These are phyloP conservation scores for Malbranchea zuffiana DNA, from an alignment of 2,329 filamentous ascomycete species.

Conservation along the genomic window DNA sequence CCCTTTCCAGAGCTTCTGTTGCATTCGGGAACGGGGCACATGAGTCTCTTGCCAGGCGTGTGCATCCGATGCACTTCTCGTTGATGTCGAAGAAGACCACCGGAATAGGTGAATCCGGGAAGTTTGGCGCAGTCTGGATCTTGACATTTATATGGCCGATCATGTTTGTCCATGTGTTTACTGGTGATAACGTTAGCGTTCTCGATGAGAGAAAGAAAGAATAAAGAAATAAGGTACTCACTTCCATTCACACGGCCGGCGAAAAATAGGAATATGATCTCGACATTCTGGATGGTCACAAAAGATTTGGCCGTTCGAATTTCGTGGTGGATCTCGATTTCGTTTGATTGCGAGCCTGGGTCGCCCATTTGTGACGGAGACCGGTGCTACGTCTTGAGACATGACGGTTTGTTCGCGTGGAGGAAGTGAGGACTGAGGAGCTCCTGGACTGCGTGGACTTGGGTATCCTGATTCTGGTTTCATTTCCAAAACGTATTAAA, in stretches of 20 bases:
- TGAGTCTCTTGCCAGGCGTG: conserved; percentile 76
- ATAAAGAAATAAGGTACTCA: conserved; percentile 42
- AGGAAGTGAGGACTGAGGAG: conserved; percentile 4
- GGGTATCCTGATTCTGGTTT: conserved; percentile 8
- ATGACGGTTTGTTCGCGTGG: conserved; percentile 3
- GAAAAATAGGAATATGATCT: conserved; percentile 55
- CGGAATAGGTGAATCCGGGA: conserved; percentile 88
- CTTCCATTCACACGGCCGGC: conserved; percentile 89
- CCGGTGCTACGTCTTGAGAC: background rate
- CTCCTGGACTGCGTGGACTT: conserved; percentile 2
- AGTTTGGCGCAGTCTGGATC: conserved; percentile 80
- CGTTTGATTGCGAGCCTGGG: conserved; percentile 34
- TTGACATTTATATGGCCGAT: conserved; percentile 78
- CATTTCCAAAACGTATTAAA: too few relatives aligned
- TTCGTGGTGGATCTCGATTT: conserved; percentile 46
- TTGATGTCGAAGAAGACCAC: conserved; percentile 78
- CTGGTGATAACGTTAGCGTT: conserved; percentile 36
- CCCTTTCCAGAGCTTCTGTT: conserved; percentile 80
- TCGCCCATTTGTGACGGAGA: conserved; percentile 13
- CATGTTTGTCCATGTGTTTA: conserved; percentile 98
- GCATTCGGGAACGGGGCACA: conserved; percentile 77
- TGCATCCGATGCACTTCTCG: conserved; percentile 89
- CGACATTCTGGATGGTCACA: conserved; percentile 63
- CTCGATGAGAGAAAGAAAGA: conserved; percentile 1
- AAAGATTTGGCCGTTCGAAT: conserved; percentile 61